These are phyloP conservation scores for Suillus lakei DNA, from an alignment of 768 basidiomycete genomes.

Conservation along the genomic window DNA sequence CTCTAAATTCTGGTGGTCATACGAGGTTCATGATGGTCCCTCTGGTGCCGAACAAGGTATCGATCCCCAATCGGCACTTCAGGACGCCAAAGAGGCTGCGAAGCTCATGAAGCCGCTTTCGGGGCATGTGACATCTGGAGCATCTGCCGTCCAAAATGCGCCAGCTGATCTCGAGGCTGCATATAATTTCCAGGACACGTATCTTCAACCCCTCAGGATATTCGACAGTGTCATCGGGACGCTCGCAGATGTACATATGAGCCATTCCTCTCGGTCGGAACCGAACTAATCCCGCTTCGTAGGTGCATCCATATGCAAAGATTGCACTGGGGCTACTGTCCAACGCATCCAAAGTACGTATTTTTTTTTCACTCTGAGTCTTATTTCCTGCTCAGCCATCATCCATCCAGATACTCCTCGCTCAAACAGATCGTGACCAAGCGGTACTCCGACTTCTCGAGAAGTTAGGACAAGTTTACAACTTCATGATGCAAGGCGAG, in stretches of 20 bases:
- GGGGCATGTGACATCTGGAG: neutral
- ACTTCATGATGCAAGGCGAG: conserved; percentile 1
- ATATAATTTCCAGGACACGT: neutral
- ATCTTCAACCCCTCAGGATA: neutral
- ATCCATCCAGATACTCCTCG: neutral
- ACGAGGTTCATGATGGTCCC: neutral
- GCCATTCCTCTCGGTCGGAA: neutral
- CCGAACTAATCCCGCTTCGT: neutral
- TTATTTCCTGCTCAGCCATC: too few relatives aligned
- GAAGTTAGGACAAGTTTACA: conserved; percentile 6
- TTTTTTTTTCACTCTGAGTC: neutral
- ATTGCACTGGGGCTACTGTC: neutral
- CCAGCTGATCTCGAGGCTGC: neutral
- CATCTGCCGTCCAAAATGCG: neutral
- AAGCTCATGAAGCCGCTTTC: neutral
- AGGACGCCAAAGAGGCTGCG: neutral
- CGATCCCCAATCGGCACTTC: neutral
- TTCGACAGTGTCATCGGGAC: neutral
- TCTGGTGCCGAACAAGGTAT: neutral
- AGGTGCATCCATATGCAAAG: conserved; percentile 11
- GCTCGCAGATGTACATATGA: neutral
- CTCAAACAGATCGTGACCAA: neutral
- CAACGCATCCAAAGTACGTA: neutral
- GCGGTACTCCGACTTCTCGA: conserved; percentile 1
- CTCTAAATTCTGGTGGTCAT: neutral